Conservation (phyloP, 2,329 filamentous ascomycete species). For the Colletotrichum cuscutae region DNA sequence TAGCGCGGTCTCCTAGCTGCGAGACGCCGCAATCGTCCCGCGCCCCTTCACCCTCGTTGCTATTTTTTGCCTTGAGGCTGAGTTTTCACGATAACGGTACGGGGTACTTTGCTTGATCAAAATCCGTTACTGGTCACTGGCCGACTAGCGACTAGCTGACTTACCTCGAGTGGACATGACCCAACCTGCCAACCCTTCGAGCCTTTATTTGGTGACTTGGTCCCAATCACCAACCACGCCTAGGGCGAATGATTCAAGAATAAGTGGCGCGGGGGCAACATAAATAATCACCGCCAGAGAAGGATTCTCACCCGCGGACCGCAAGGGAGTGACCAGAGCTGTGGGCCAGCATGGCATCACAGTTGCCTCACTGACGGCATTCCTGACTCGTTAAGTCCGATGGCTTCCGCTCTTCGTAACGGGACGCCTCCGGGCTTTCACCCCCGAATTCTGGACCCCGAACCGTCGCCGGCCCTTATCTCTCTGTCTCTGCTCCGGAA, state of each 20-base stretch:
- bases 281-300: neutral
- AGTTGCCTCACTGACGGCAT: slow-evolving; percentile 3
- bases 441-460: slow-evolving; percentile 15
- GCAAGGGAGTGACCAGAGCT: neutral
- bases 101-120: neutral
- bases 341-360: neutral
- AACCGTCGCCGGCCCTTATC: slow-evolving; percentile 24
- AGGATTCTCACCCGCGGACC: neutral
- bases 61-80: neutral
- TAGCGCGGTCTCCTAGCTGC: neutral
- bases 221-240: slow-evolving; percentile 11
- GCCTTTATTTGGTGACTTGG: neutral
- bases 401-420: slow-evolving; percentile 8
- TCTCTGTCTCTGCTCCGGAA: slow-evolving; percentile 1
- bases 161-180: neutral
- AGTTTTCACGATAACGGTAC: neutral
- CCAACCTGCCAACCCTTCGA: neutral
- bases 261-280: slow-evolving; percentile 15
- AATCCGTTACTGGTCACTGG: neutral
- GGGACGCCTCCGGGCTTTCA: slow-evolving; percentile 24
- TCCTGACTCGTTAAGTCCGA: slow-evolving; percentile 14
- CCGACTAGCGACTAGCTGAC: neutral
- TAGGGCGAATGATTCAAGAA: neutral
- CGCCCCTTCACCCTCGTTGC: neutral
- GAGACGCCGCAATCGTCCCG: neutral